Evolutionary conservation across 768 basidiomycete genomes (phyloP).

Genomic region (Lactifluus pinguis): DNA sequence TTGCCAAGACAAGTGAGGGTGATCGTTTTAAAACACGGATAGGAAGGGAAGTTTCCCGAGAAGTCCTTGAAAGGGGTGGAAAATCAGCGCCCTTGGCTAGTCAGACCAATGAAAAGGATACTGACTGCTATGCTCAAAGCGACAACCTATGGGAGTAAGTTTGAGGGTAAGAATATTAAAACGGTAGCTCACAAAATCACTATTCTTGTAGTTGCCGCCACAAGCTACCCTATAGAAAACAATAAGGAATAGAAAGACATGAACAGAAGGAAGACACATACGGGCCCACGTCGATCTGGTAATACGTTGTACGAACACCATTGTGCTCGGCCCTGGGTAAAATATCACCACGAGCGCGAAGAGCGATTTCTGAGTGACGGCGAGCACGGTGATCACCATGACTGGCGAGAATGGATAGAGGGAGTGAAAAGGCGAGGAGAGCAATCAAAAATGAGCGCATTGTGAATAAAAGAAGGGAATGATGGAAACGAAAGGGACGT

Average conservation of each 20-base stretch:
- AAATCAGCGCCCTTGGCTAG: neutral
- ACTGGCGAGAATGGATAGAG: conserved; percentile 1
- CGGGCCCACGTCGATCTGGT: conserved; percentile 12
- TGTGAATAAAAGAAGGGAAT: neutral
- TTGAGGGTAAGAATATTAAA: neutral
- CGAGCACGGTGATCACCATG: neutral
- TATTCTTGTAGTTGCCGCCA: neutral
- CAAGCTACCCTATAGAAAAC: conserved; percentile 12
- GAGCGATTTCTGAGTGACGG: conserved; percentile 9
- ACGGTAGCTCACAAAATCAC: conserved; percentile 3
- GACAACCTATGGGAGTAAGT: conserved; percentile 5
- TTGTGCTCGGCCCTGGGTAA: neutral
- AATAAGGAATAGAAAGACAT: neutral
- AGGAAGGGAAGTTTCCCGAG: conserved; percentile 47
- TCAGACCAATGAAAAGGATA: neutral
- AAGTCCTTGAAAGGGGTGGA: conserved; percentile 33
- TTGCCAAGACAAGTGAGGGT: conserved; percentile 55
- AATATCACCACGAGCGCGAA: conserved; percentile 6
- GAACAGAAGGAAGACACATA: neutral
- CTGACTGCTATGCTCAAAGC: conserved; percentile 8
- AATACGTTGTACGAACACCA: neutral
- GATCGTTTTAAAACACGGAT: conserved; percentile 56
- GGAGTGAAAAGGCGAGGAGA: conserved; percentile 12
- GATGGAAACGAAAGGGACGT: neutral
- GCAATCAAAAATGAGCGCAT: conserved; percentile 10